Base-by-base conservation (phyloP, 139 green algal species). In the Diplosphaera chodatii region DNA sequence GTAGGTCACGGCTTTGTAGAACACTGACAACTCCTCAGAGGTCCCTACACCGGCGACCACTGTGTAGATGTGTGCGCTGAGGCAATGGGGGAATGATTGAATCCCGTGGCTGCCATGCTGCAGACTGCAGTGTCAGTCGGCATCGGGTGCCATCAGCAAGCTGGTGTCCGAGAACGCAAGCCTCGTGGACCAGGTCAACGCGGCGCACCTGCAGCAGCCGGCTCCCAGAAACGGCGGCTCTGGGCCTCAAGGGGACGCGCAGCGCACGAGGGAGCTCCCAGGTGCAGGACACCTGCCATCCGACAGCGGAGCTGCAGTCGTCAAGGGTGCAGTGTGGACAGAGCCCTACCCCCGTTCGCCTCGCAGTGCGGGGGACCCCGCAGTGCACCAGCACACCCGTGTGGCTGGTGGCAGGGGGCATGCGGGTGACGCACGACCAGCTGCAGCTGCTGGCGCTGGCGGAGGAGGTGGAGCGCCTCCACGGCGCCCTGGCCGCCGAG, bases 141-240 rank as follows among this genome's bases (percentile, higher is more conserved):
- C 48, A 32, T 33, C 63, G 27, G 29, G 16, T 13, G 77, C 79
- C 27, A 68, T 80, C 59, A 70, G 71, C 18, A 77, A 78, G 63
- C 68, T 83, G 59, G 31, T 84, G 10, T 23, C 23, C 8, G 67
- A 79, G 40, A 84, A 84, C 31, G 48, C 40, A 4, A 66, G 69
- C 20, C 71, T 84, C 23, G n/a, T 32, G 5, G 72, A 80, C n/a
- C 41, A 71, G 41, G 34, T 84, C 4, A 84, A 84, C 66, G 23
- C 37, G 22, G 69, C 76, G 66, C 29, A 48, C 0, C 55, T 32
- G 70, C 66, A 74, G 1, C 33, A 34, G 15, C 72, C 69, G n/a
- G 29, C 30, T 40, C 1, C 34, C 48, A 0, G 66, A 48, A 0
- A 40, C 32, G 2, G 66, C 66, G 18, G 66, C 66, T 0, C 40